These are phyloP conservation scores for Ustilago lituana DNA, from an alignment of 1,284 basidiomycete genomes.

Conservation along the genomic window DNA sequence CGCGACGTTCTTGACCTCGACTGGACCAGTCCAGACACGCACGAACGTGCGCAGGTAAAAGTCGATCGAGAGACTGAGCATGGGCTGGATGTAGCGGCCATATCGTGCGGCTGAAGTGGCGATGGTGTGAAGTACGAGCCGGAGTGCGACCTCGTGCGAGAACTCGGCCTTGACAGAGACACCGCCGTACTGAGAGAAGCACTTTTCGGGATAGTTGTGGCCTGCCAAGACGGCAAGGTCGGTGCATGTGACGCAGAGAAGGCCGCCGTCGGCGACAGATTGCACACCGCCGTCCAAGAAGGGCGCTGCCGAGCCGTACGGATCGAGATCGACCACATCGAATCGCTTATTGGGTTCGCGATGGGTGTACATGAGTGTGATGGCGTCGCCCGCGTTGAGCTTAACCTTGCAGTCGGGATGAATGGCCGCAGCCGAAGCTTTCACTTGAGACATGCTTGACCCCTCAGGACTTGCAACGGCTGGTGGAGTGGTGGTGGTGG, in stretches of 20 bases:
- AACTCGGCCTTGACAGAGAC: conserved; percentile 89
- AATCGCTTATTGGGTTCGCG: conserved; percentile 79
- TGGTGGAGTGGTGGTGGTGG: too few species aligned
- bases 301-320: conserved; percentile 95
- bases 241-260: conserved; percentile 95
- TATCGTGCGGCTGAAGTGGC: conserved; percentile 89
- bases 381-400: conserved; percentile 63
- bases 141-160: conserved; percentile 74
- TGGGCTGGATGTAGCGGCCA: conserved; percentile 87
- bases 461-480: too few species aligned
- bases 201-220: conserved; percentile 88
- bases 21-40: conserved; percentile 77
- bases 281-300: conserved; percentile 98
- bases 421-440: conserved; percentile 35
- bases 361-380: conserved; percentile 87
- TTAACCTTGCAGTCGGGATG: conserved; percentile 64
- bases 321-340: conserved; percentile 95
- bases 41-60: conserved; percentile 96
- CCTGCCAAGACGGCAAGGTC: conserved; percentile 93
- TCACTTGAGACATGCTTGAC: background rate
- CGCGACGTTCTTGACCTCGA: conserved; percentile 84
- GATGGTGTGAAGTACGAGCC: conserved; percentile 85
- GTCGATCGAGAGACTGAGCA: conserved; percentile 94
- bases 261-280: conserved; percentile 79
- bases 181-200: conserved; percentile 79